Base-by-base conservation (phyloP, 768 basidiomycete species). In the Suillus luteus region DNA sequence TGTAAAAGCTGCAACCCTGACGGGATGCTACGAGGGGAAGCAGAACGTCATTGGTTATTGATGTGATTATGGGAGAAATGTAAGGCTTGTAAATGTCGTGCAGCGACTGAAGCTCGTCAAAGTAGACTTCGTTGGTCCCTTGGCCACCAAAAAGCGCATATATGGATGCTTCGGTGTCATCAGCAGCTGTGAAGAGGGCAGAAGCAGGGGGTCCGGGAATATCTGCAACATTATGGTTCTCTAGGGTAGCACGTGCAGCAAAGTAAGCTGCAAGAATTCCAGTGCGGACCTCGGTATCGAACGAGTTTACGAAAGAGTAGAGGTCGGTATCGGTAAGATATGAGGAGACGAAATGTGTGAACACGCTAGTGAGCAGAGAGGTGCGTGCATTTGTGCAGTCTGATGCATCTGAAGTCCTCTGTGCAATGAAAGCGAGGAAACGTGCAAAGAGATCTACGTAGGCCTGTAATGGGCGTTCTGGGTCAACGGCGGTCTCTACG, bases 81-180 rank as follows among this genome's bases (percentile, higher is more conserved):
- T 94, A 96, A 12, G 95, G 90, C 66, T 82, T 86, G 83, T 99
- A 99, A 65, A 86, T 91, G 78, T 97, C 91, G 78, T 92, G 95
- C 59, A 99, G 88, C 58, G 82, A 80, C 79, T 96, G 92, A 22
- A 99, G 84, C 76, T 99, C 97, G 75, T 96, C 93, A 75, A 98
- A 95, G 80, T 99, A 99, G 64, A 96, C 92, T 73, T 99, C 97
- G 77, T 99, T 99, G 64, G 91, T 93, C 63, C 97, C 97, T 77
- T 99, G 97, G 15, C 97, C 97, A 59, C 96, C 96, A 73, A 99
- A 99, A 46, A 99, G 81, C 59, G 94, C 96, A 78, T 91, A 98
- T 70, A 98, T 79, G 55, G 84, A 91, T 61, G 86, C 89, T 51
- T 88, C 83, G 54, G 85, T 84, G n/a, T 81, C 74, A 54, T 77